A percentile compares a stretch with the other conserved stretches of the same genome.
phyloP scores from a whole-genome alignment of 2,329 filamentous ascomycete species.

The Pseudonectria buxi region DNA sequence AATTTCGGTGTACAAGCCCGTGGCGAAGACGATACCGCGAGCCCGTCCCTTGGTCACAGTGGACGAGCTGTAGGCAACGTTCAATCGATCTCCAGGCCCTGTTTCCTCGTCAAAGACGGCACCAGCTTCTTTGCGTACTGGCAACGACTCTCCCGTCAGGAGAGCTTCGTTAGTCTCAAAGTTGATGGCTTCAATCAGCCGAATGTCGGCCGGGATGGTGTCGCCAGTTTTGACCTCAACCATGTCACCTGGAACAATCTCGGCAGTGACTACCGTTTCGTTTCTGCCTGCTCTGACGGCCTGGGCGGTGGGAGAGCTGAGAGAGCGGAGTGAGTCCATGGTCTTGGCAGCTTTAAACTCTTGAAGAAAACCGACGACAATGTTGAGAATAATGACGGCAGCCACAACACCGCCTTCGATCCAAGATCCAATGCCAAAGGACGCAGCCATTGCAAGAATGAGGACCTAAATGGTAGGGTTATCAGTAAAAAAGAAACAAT shows the following conservation, averaged over 20 bases:
- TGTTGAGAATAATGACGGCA: constrained; percentile 51
- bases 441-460: constrained; percentile 51
- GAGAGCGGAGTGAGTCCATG: constrained; percentile 40
- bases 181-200: constrained; percentile 54
- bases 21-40: constrained; percentile 53
- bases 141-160: constrained; percentile 57
- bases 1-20: constrained; percentile 56
- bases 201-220: constrained; percentile 55
- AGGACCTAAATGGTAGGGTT: constrained; percentile 38
- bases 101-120: constrained; percentile 36
- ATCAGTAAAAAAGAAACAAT: no score
- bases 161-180: constrained; percentile 62
- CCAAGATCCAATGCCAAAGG: constrained; percentile 51
- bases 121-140: constrained; percentile 47
- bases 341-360: constrained; percentile 43
- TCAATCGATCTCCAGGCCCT: constrained; percentile 51
- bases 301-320: constrained; percentile 37
- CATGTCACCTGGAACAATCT: constrained; percentile 52
- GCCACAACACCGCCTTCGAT: constrained; percentile 55
- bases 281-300: constrained; percentile 36
- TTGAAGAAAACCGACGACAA: constrained; percentile 44
- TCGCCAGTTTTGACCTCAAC: constrained; percentile 49
- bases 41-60: constrained; percentile 56
- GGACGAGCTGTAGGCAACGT: constrained; percentile 57
- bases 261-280: constrained; percentile 30